Evolutionary conservation across 2,329 filamentous ascomycete species (phyloP).

Genomic region (Talaromyces pinophilus): DNA sequence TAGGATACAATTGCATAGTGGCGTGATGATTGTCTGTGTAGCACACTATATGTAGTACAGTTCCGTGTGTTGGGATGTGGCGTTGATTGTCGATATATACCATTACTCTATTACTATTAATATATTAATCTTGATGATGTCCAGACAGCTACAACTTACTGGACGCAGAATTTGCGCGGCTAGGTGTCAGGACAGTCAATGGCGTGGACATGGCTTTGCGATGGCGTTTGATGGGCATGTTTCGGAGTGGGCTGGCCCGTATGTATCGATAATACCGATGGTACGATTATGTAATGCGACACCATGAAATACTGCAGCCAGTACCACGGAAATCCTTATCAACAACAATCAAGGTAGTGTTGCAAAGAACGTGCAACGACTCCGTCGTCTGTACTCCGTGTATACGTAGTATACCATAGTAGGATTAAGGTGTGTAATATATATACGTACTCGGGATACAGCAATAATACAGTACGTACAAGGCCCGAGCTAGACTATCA

Average conservation of each 20-base stretch:
- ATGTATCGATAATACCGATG: neutral
- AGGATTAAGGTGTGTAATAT: neutral
- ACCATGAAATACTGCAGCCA: neutral
- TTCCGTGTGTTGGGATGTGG: neutral
- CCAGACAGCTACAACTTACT: no score
- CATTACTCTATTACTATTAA: neutral
- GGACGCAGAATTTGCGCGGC: neutral
- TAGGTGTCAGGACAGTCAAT: neutral
- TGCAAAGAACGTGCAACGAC: neutral
- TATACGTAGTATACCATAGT: neutral
- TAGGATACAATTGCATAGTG: neutral
- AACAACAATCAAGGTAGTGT: neutral
- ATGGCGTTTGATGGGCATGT: conserved; percentile 12
- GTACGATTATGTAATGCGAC: neutral
- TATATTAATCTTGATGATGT: no score
- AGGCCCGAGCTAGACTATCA: conserved; percentile 4
- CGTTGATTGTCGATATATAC: neutral
- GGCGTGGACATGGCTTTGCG: neutral
- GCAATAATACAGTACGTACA: neutral
- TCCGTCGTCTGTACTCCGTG: neutral
- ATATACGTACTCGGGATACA: neutral
- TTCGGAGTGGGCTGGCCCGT: conserved; percentile 15
- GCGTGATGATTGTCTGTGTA: neutral
- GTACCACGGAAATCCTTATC: neutral
- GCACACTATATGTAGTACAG: neutral